Evolutionary conservation across 768 basidiomycete genomes (phyloP), one percentile per base, ranked within the genome.

Genomic region (Tylopilus sp.): DNA sequence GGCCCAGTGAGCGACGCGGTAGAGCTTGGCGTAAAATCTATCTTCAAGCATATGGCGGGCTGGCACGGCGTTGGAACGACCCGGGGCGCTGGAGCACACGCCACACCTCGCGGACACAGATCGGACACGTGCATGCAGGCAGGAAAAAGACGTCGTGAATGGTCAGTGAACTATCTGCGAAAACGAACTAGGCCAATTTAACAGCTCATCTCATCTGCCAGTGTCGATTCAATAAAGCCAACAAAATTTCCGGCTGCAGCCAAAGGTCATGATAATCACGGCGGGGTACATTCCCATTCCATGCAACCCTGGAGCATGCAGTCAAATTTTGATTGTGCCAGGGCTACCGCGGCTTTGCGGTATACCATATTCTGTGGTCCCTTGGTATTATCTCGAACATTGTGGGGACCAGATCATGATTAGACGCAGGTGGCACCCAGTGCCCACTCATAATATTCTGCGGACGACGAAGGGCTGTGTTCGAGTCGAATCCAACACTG

Each of bases 91-190:
- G 25, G 4, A 4, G 25, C 5, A 26, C 25, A 31, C 30, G 30
- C 30, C 30, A 31, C 30, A 31, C 9, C 6, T n/a, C 15, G 23
- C 23, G 50, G 38, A 52, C 55, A 51, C 55, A 44, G 26, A 55
- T 48, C 40, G 1, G 44, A 40, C 59, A 64, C 54, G 62, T 56
- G 62, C 43, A 12, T 39, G 38, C 6, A 47, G 56, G 56, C 53
- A 47, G 61, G 58, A 41, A 38, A 53, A 48, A 46, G 26, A 51
- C 48, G 31, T 48, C 22, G 41, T 33, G 12, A 43, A 25, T 39
- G 23, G 41, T 33, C 9, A 35, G 23, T 38, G n/a, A 20, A 50
- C 28, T 21, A 25, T 12, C 55, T 46, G 51, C 46, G 48, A 52
- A 48, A 48, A 41, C 21, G 40, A 56, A 56, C 30, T 30, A 31